Base-by-base conservation (phyloP, 2,329 filamentous ascomycete genomes). In the Trichoderma sp. region DNA sequence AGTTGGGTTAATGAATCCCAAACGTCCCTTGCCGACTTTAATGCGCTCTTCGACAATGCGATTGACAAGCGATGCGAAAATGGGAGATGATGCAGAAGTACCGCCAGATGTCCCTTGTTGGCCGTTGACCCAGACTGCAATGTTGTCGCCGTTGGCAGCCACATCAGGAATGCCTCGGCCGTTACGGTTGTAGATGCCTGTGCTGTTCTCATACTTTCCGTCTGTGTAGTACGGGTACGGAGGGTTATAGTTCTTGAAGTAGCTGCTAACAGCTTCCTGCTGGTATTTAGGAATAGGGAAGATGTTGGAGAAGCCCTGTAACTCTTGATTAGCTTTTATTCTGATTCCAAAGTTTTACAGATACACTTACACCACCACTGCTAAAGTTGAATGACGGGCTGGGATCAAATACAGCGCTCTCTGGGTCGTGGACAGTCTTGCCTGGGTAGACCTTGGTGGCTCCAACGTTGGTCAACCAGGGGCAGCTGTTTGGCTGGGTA, bases 231-330 rank as follows among this genome's bases (percentile, higher is more conserved):
- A 66, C 11, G 72, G 79, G 73, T 83, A 85, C 16, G 61, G 40
- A 3, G 68, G 70, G 73, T 83, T 83, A 73, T 79, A 60, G 11
- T 75, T 75, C n/a, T 74, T 71, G 2, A 85, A 81, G 2, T 79
- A 79, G 0, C 72, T 59, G 31, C 76, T 72, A 5, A 85, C 79
- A 6, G 81, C 81, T 0, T 72, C 68, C 19, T 77, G 74, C 72
- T 87, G 85, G 74, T 86, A 87, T 10, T 75, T 71, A 0, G 85
- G 84, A 4, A 83, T 72, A 2, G 77, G 72, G 63, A 84, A 85
- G 69, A 83, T 78, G 72, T 85, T 84, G 69, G 79, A 81, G 75
- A 85, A 85, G 80, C 81, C 21, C 77, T 69, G 16, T 7, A 59
- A 43, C 16, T 19, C 7, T 24, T 43, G 43, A 4, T 64, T 19